Base-by-base conservation (phyloP, 352 stramenopile species). In the Globisporangium camurandrum region DNA sequence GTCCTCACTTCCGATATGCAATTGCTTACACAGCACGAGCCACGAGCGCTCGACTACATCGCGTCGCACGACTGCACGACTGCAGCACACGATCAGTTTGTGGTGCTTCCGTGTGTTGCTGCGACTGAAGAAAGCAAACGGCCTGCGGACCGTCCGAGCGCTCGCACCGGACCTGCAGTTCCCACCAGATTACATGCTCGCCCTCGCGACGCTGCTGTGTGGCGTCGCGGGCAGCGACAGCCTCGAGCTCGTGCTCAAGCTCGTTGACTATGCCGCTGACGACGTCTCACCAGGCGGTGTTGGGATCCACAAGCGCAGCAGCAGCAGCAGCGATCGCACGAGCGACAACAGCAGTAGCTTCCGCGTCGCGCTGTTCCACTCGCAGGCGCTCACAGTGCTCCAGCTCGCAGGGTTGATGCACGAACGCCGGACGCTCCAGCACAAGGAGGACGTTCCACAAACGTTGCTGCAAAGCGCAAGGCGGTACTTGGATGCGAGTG, bases 81-180 rank as follows among this genome's bases (percentile, higher is more conserved):
- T n/a, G 1, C 52, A 69, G 36, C 72, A 68, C 30, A 73, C 49
- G 44, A 69, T 79, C 39, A 71, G 61, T 17, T 56, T 92, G 16
- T 92, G 78, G 81, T 86, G 65, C 38, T 73, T 92, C 27, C 81
- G 81, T 10, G 37, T 89, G 20, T 65, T 92, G 20, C 58, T 92
- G 28, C 55, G 89, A 6, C 57, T 92, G 24, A 92, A 92, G 58
- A 87, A 86, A 51, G 78, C 88, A 23, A 83, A 62, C 23, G 81
- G 78, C 10, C 42, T 88, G 20, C 76, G 84, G 36, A 56, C 64
- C 2, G 63, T 92, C 26, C 66, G 71, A 30, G 73, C 70, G 12
- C 64, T 78, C 31, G 66, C 64, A 0, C 36, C 58, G 2, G 52
- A 66, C 22, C 42, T 87, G 34, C 55, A 71, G 5, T 83, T 90